Percentiles rank a stretch among this genome's conserved stretches.
phyloP scores from a whole-genome alignment of 2,329 filamentous ascomycete species.

The Cercospora zeina region DNA sequence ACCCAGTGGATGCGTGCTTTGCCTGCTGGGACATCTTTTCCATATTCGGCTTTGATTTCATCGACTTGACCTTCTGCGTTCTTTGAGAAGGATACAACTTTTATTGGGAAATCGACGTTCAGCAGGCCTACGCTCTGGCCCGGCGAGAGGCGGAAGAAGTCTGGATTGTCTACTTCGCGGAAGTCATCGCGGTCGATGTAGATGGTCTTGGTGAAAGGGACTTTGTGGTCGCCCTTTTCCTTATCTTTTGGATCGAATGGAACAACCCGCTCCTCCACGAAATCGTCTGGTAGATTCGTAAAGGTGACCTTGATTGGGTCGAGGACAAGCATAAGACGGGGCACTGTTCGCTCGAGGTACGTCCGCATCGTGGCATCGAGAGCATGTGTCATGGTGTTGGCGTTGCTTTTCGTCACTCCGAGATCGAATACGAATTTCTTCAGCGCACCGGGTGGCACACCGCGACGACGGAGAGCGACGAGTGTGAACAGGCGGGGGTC shows the following conservation, averaged over 20 bases:
- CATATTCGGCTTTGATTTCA: conserved; percentile 66
- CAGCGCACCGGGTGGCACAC: conserved; percentile 83
- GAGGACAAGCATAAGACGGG: conserved; percentile 83
- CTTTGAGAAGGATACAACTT: conserved; percentile 66
- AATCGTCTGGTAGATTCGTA: conserved; percentile 71
- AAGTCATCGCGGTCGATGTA: conserved; percentile 85
- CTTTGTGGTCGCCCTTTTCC: conserved; percentile 60
- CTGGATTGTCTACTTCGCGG: conserved; percentile 67
- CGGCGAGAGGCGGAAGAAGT: conserved; percentile 77
- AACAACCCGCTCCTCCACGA: conserved; percentile 63
- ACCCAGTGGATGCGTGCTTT: conserved; percentile 82
- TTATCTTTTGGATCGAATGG: conserved; percentile 84
- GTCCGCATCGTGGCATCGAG: conserved; percentile 83
- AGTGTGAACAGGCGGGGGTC: conserved; percentile 88
- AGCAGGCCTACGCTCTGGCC: conserved; percentile 73
- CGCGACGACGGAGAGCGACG: conserved; percentile 77
- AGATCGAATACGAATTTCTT: conserved; percentile 88
- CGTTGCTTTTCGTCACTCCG: conserved; percentile 79
- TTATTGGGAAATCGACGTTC: conserved; percentile 69
- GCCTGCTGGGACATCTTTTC: conserved; percentile 59
- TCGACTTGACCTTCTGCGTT: conserved; percentile 66
- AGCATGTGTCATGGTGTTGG: conserved; percentile 75
- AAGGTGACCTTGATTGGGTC: conserved; percentile 83
- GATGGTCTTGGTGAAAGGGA: conserved; percentile 71
- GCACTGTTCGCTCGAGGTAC: conserved; percentile 85